Base-by-base conservation (phyloP, 2,329 filamentous ascomycete genomes). In the Onygenales sp. region DNA sequence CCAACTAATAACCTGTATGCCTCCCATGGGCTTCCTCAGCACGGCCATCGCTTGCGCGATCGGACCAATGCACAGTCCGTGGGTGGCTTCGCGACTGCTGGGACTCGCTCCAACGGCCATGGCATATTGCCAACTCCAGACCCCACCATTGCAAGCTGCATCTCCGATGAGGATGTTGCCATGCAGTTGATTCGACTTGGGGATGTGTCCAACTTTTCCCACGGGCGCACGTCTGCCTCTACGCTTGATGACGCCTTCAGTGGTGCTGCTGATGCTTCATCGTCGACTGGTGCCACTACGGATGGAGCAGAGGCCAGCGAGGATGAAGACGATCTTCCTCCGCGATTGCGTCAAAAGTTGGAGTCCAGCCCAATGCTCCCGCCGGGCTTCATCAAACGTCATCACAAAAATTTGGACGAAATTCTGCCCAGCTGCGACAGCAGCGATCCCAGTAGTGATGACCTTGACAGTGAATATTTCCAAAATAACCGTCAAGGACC, bases 141-240 rank as follows among this genome's bases (percentile, higher is more conserved):
- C 63, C 92, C 92, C n/a, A 98, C 93, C 10, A 87, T 97, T 62
- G 88, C 88, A 52, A 97, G 92, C 72, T 94, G 89, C 69, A 92
- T 98, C 70, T 97, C 92, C 11, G 93, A 98, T 67, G 93, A 98
- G 70, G 93, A 98, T 71, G 93, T 97, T 57, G 93, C 93, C 54
- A 85, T 96, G 66, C 93, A 97, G 73, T 78, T 98, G 64, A 97
- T 98, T 85, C 87, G 92, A 61, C 81, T 98, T 52, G 91, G 93
- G 45, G 91, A 96, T 67, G 88, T 91, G 62, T 93, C 90, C 53
- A 95, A 95, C 67, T 86, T 94, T 64, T 95, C 90, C 1, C 88
- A 95, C 63, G 91, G 90, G 52, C 87, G 92, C 60, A 95, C 89
- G 2, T 96, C 92, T 7, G 89, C 90, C 6, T 96, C 92, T 0